Evolutionary conservation across 192 early-diverging fungal species (phyloP), one percentile per base, ranked within the genome.

Genomic region (Backusella liffmaniae): DNA sequence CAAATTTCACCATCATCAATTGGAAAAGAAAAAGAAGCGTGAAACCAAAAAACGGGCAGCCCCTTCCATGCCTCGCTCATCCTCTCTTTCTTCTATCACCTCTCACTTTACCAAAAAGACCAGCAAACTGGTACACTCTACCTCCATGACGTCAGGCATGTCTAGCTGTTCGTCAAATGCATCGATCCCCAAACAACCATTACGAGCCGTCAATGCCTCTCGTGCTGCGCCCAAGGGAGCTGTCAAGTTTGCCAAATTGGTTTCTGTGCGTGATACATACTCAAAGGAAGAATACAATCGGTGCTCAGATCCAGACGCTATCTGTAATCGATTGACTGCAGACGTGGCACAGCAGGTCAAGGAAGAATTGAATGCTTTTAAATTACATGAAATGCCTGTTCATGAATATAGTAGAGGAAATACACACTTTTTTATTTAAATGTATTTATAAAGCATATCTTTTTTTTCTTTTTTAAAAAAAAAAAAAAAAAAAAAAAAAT

Each of bases 311-410:
- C 5, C 26, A 16, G 72, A 73, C 0, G 72, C 72, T 3, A 56
- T 73, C 12, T 73, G 72, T 32, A 65, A 23, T 26, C 53, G 56
- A 29, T 29, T 62, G 23, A 62, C 23, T 62, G 56, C 56, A 62
- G 56, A 62, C 12, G 4, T 62, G 1, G 56, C 96, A 51, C 91
- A 93, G 68, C 79, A 85, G 72, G 97, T 99, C 82, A 93, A 97
- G 44, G 87, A 95, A 76, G 96, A 99, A 83, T 80, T 99, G 70
- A 99, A 99, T 83, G 87, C 90, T 34, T 99, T 91, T 86, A 99
- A 99, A 84, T 88, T 91, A 62, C 83, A 87, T 66, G 97, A 99
- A 82, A 97, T 99, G 96, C 78, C 82, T 5, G 92, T 98, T 12
- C 96, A 97, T 78, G 89, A 92, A 73, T 90, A 93, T 13, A 92